phyloP scores from a whole-genome alignment of 2,329 filamentous ascomycete genomes.

The Tolypocladium ophioglossoides region DNA sequence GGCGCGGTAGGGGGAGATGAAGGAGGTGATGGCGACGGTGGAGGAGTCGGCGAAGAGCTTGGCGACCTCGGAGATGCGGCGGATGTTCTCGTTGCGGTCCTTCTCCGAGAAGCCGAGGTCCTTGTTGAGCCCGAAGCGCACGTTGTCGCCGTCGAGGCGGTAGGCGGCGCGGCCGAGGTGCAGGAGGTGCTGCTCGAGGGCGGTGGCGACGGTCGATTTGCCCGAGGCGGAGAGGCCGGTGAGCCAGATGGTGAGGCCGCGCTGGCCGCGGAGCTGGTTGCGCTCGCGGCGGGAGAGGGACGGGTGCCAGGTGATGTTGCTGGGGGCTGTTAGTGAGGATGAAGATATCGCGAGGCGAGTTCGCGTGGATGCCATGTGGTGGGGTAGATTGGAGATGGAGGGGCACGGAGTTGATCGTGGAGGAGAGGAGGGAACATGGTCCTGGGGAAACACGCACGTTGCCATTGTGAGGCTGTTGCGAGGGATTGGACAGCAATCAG shows the following conservation, averaged over 20 bases:
- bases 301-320: conserved; percentile 86
- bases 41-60: conserved; percentile 92
- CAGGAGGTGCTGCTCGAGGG: conserved; percentile 92
- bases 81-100: conserved; percentile 96
- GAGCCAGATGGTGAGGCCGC: conserved; percentile 93
- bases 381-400: not conserved
- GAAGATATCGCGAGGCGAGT: not conserved
- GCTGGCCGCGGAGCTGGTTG: conserved; percentile 65
- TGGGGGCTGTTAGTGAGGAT: conserved; percentile 21
- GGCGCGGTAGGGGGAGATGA: conserved; percentile 89
- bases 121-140: conserved; percentile 96
- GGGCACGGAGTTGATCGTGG: not conserved
- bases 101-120: conserved; percentile 89
- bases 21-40: conserved; percentile 83
- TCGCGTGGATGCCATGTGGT: not conserved
- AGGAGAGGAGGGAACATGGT: not conserved
- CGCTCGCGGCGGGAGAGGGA: conserved; percentile 72
- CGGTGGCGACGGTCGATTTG: conserved; percentile 94
- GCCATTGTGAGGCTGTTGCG: conserved; percentile 6
- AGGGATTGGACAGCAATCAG: not conserved
- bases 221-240: conserved; percentile 93
- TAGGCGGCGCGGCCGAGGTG: conserved; percentile 77
- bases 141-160: conserved; percentile 94
- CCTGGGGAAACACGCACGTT: conserved; percentile 6
- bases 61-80: conserved; percentile 87